Percentiles rank a stretch among this genome's conserved stretches.
phyloP scores from a whole-genome alignment of 2,329 filamentous ascomycete species.

The Aspergillus pseudoglaucus region DNA sequence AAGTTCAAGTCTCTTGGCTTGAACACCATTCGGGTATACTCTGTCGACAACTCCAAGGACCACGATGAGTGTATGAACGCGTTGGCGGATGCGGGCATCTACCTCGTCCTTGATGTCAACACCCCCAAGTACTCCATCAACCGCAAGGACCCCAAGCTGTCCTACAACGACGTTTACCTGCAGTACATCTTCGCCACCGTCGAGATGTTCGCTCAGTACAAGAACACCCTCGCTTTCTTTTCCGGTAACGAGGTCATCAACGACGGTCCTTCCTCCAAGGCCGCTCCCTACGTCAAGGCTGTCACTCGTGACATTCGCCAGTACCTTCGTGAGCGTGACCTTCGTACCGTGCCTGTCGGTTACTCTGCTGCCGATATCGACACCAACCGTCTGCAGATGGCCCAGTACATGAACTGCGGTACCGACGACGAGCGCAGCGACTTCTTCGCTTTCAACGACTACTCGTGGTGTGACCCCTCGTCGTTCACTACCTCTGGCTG shows the following conservation, averaged over 20 bases:
- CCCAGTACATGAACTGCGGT: slow-evolving; percentile 90
- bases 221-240: slow-evolving; percentile 83
- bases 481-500: slow-evolving; percentile 71
- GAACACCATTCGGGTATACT: slow-evolving; percentile 91
- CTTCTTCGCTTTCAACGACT: slow-evolving; percentile 86
- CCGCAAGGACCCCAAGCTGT: slow-evolving; percentile 62
- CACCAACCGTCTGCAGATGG: slow-evolving; percentile 78
- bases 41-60: slow-evolving; percentile 74
- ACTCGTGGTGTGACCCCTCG: slow-evolving; percentile 69
- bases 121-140: slow-evolving; percentile 85
- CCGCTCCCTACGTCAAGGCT: slow-evolving; percentile 71
- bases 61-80: slow-evolving; percentile 82
- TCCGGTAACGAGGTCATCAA: slow-evolving; percentile 78
- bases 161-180: slow-evolving; percentile 83
- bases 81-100: slow-evolving; percentile 78
- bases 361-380: slow-evolving; percentile 71
- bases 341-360: slow-evolving; percentile 65
- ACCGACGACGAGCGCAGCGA: slow-evolving; percentile 75
- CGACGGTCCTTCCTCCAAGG: slow-evolving; percentile 56
- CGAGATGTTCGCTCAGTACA: slow-evolving; percentile 73
- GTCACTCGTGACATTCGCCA: slow-evolving; percentile 70
- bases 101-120: slow-evolving; percentile 87
- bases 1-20: slow-evolving; percentile 80
- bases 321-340: slow-evolving; percentile 57
- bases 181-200: slow-evolving; percentile 83